phyloP scores from a whole-genome alignment of 768 basidiomycete species.

The Lactarius evosmus region DNA sequence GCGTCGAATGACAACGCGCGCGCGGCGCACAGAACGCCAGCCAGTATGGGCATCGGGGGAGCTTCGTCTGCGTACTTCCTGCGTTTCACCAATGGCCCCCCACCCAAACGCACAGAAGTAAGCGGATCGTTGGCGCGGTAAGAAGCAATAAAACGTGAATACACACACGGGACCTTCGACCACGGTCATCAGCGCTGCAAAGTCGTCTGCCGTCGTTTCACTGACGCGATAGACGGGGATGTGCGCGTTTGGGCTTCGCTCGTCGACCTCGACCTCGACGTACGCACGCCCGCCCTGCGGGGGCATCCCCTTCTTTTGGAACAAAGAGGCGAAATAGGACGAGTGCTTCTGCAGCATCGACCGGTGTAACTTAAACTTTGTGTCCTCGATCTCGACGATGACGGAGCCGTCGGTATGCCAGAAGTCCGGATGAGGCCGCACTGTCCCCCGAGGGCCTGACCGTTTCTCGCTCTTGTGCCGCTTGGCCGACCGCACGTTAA shows the following conservation, averaged over 20 bases:
- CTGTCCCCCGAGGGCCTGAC: neutral
- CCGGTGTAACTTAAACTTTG: conserved; percentile 38
- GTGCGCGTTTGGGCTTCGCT: neutral
- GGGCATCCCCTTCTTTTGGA: conserved; percentile 17
- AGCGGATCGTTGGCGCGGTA: neutral
- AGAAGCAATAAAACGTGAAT: neutral
- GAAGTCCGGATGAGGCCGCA: conserved; percentile 26
- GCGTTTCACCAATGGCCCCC: no score
- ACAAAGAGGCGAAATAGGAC: conserved; percentile 35
- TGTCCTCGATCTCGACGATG: conserved; percentile 37
- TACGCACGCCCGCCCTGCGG: neutral
- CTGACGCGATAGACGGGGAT: conserved; percentile 31
- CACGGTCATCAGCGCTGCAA: conserved; percentile 35
- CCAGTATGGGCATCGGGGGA: conserved; percentile 34
- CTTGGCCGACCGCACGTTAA: neutral
- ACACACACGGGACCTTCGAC: conserved; percentile 38
- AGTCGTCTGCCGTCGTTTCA: conserved; percentile 35
- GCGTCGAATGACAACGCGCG: conserved; percentile 35
- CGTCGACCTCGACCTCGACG: conserved; percentile 14
- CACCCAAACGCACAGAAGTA: neutral
- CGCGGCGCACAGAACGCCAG: conserved; percentile 38
- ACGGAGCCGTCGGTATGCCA: conserved; percentile 40
- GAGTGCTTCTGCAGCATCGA: conserved; percentile 37
- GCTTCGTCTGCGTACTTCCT: conserved; percentile 31
- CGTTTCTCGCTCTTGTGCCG: neutral